A percentile compares a stretch with the other conserved stretches of the same genome.
Conservation (phyloP, 2,329 filamentous ascomycete species). For the Talaromyces sp. region DNA sequence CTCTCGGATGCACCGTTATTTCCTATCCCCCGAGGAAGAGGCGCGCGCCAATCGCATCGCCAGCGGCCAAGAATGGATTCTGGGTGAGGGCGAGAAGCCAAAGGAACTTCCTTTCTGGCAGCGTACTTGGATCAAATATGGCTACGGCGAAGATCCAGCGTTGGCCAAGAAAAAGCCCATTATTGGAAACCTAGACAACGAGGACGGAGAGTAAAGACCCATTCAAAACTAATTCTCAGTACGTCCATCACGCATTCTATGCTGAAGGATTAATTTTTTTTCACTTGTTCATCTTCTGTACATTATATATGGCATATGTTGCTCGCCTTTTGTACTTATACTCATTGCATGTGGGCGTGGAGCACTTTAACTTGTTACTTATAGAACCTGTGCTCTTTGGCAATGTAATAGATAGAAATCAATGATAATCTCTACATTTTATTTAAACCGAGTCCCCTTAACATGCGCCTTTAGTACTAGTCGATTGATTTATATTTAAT, state of each 20-base stretch:
- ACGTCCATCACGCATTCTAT: neutral
- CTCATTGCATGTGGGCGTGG: neutral
- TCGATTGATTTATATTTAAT: neutral
- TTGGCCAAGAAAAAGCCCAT: constrained; percentile 33
- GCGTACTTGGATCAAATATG: constrained; percentile 34
- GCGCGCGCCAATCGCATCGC: constrained; percentile 57
- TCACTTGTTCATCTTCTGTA: neutral
- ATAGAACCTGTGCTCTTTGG: neutral
- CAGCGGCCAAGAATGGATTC: constrained; percentile 62
- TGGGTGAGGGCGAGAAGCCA: constrained; percentile 51
- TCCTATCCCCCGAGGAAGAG: constrained; percentile 65
- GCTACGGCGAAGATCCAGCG: constrained; percentile 37
- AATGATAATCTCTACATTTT: neutral
- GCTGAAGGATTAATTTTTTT: neutral
- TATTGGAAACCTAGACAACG: constrained; percentile 33
- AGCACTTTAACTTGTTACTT: neutral
- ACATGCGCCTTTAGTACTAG: neutral
- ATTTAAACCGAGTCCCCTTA: neutral
- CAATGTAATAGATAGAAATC: neutral
- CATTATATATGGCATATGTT: neutral
- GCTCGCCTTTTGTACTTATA: neutral
- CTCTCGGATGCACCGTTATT: constrained; percentile 73
- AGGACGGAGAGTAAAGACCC: constrained; percentile 18
- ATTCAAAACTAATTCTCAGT: neutral
- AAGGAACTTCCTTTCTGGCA: constrained; percentile 31